Conservation (phyloP, 164 flowering plant genomes). For the grape (Vitis vinifera) region DNA sequence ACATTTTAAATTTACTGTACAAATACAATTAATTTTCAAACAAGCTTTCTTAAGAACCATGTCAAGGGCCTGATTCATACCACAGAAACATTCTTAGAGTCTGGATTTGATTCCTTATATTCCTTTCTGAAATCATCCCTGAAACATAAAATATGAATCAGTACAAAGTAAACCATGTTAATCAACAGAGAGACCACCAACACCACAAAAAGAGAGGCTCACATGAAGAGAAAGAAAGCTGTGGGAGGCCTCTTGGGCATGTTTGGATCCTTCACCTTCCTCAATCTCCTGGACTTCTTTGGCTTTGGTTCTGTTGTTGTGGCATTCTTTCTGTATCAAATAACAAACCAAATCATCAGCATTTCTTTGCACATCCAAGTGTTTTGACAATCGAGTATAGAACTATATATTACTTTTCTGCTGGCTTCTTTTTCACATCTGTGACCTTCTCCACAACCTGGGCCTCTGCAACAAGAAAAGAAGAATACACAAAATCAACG, state of each 20-base stretch:
- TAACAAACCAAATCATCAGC: background rate
- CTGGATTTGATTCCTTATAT: slow-evolving; percentile 70
- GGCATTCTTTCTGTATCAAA: slow-evolving; percentile 42
- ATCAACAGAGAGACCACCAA: background rate
- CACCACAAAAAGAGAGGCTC: slow-evolving; percentile 3
- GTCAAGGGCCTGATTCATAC: slow-evolving; percentile 20
- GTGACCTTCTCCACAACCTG: slow-evolving; percentile 57
- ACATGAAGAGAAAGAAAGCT: slow-evolving; percentile 91
- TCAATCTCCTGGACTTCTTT: slow-evolving; percentile 43
- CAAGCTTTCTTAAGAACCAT: too few relatives aligned
- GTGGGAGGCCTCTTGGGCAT: slow-evolving; percentile 85
- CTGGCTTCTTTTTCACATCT: slow-evolving; percentile 54
- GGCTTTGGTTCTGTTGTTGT: slow-evolving; percentile 38
- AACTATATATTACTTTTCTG: slow-evolving; percentile 30
- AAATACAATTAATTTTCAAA: too few relatives aligned
- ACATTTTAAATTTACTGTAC: too few relatives aligned
- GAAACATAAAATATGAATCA: slow-evolving; percentile 2
- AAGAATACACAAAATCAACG: background rate
- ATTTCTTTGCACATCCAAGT: background rate
- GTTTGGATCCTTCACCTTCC: slow-evolving; percentile 59
- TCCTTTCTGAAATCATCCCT: slow-evolving; percentile 84
- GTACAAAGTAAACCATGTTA: background rate
- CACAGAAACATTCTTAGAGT: slow-evolving; percentile 48
- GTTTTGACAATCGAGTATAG: background rate
- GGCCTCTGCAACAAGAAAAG: slow-evolving; percentile 40